Base-by-base conservation (phyloP, 495 filamentous ascomycete genomes). In the Neurospora sp. region DNA sequence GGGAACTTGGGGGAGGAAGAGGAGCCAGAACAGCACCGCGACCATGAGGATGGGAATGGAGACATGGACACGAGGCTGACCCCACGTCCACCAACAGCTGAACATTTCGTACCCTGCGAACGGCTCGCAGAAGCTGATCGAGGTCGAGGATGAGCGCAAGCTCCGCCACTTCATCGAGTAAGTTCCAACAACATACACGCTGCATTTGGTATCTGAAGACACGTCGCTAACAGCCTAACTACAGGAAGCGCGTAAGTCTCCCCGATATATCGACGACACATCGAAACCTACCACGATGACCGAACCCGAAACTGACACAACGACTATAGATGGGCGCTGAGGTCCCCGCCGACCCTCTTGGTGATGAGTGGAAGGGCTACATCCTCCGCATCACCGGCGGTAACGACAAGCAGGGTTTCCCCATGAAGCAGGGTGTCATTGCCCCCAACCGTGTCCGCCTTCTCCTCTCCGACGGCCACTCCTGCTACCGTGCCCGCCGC, bases 381-480 rank as follows among this genome's bases (percentile, higher is more conserved):
- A 90, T 96, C 86, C 91, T 94, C 90, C 92, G 90, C 82, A 98
- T 99, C 86, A 99, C 96, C 80, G 96, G 96, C 82, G 96, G 96
- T 84, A 99, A 99, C 91, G 96, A 99, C 92, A 99, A 99, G 92
- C 96, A 99, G 88, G 96, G 96, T 87, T 99, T 99, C 89, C 96
- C 96, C 75, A 99, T 99, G 96, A 98, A 98, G 92, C 96, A 99
- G 90, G 96, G 96, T 86, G 94, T 96, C 80, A 92, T 99, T 90
- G 94, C 97, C 81, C 96, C 96, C 75, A 97, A 93, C 83, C 94
- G 96, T 92, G 96, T 98, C 85, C 91, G 92, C 77, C 92, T 99
- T 74, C 90, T 99, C 77, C 91, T 99, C 82, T 84, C 90, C 84
- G 93, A 94, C 42, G 96, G 96, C 81, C 92, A 94, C 87, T 92